Conservation (phyloP, 75 land plant species). For the Gnetum montanum region DNA sequence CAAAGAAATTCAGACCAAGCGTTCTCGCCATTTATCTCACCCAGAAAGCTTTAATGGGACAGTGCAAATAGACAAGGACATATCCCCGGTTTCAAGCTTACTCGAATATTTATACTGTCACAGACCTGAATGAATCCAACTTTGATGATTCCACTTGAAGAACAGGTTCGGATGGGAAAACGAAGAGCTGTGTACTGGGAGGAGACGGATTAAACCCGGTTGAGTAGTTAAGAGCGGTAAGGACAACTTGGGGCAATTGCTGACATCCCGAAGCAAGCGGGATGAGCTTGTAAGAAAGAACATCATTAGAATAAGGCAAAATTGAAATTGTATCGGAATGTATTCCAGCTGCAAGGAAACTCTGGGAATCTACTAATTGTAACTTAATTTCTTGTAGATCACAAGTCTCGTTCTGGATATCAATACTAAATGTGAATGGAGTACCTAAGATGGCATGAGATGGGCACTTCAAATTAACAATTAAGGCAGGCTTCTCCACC, state of each 20-base stretch:
- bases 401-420: constrained; percentile 52
- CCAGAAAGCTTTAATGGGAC: too few relatives aligned
- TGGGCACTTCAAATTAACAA: constrained; percentile 70
- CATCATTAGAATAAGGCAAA: constrained; percentile 60
- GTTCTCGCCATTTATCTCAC: too few relatives aligned
- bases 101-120: too few relatives aligned
- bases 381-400: constrained; percentile 79
- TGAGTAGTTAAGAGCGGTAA: constrained; percentile 61
- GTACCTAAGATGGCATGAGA: constrained; percentile 70
- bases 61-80: too few relatives aligned
- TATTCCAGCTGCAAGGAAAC: constrained; percentile 75
- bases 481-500: constrained; percentile 66
- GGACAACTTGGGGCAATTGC: constrained; percentile 62
- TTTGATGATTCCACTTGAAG: constrained; percentile 15
- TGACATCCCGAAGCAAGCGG: constrained; percentile 67
- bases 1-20: too few relatives aligned
- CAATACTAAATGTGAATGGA: constrained; percentile 56
- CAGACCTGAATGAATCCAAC: too few relatives aligned
- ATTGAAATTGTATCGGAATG: constrained; percentile 55
- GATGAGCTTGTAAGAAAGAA: constrained; percentile 70
- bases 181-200: constrained; percentile 55
- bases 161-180: constrained; percentile 64
- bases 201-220: constrained; percentile 57
- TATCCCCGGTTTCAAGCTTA: too few relatives aligned
- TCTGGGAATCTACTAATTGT: constrained; percentile 58